Evolutionary conservation across 768 basidiomycete species (phyloP).

Genomic region (Serendipita sp.): DNA sequence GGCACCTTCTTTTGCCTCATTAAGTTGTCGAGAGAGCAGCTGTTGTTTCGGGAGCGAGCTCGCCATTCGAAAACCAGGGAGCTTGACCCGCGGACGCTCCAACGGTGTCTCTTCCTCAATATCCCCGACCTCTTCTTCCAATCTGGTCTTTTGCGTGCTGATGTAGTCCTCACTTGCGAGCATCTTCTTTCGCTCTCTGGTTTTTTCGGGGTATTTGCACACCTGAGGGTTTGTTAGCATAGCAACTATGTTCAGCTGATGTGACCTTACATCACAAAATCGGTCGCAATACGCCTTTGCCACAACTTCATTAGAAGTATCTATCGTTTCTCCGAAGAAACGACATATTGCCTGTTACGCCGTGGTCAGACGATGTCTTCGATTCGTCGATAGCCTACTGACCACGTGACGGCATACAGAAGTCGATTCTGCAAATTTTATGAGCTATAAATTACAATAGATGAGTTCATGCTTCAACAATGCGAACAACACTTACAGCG

Average conservation of each 20-base stretch:
- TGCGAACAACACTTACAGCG: conserved; percentile 21
- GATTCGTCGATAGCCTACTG: conserved; percentile 15
- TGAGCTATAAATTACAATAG: conserved; percentile 20
- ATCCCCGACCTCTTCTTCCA: conserved; percentile 9
- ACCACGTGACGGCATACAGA: conserved; percentile 57
- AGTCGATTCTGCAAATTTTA: conserved; percentile 41
- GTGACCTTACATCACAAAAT: conserved; percentile 60
- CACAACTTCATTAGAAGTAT: conserved; percentile 28
- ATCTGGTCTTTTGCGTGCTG: conserved; percentile 10
- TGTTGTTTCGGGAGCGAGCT: not conserved
- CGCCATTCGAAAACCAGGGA: not conserved
- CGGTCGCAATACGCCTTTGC: conserved; percentile 42
- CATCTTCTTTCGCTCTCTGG: conserved; percentile 29
- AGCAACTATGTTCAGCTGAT: conserved; percentile 3
- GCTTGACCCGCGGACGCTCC: not conserved
- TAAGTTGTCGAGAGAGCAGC: too few species aligned
- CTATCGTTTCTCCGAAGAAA: conserved; percentile 61
- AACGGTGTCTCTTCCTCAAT: conserved; percentile 19
- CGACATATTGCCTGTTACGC: conserved; percentile 47
- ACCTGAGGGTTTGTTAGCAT: conserved; percentile 27
- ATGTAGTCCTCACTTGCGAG: conserved; percentile 30
- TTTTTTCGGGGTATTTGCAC: conserved; percentile 64
- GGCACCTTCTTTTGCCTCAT: too few species aligned
- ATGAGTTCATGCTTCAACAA: not conserved
- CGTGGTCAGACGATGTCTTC: not conserved